Evolutionary conservation across 495 filamentous ascomycete genomes (phyloP), one percentile per base, ranked within the genome.

Genomic region (Daldinia childiae): DNA sequence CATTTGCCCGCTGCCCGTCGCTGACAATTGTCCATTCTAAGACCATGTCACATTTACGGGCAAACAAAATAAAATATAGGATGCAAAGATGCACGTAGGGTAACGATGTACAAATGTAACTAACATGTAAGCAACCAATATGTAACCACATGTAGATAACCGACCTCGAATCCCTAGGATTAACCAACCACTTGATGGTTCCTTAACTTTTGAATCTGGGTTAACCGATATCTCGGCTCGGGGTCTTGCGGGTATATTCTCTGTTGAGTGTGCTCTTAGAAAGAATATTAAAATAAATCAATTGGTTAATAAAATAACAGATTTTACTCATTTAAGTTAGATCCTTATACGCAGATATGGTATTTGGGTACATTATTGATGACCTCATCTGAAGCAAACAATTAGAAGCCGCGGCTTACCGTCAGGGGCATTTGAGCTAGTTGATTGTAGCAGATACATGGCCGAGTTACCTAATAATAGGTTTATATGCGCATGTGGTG

Each of bases 151-250:
- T 39, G 60, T 29, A 63, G 48, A 52, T 19, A 66, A 34, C 69
- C 63, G 69, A 63, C 69, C 58, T 71, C 58, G 58, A 63, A 71
- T 58, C 69, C 55, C 48, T 17, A 51, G 48, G 55, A 48, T 56
- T 17, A 27, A 45, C 60, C 36, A 19, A 26, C 26, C 27, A 36
- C 19, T 19, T 26, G 38, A 36, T 39, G 39, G 9, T 24, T 34
- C 21, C 51, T 43, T 43, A 15, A 48, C 36, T 60, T 38, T 24
- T 52, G 26, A 15, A 52, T 27, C 54, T 36, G 7, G 29, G 29
- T 38, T 57, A 19, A 57, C 54, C 26, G 50, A 52, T 52, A n/a
- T 52, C 50, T 52, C 50, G 50, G 50, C 24, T 52, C 26, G 50
- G 26, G 45, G 12, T 12, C 19, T 51, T 14, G 45, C 45, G 19